phyloP scores from a whole-genome alignment of 176 grass and related monocot genomes.

The Oryza meridionalis region DNA sequence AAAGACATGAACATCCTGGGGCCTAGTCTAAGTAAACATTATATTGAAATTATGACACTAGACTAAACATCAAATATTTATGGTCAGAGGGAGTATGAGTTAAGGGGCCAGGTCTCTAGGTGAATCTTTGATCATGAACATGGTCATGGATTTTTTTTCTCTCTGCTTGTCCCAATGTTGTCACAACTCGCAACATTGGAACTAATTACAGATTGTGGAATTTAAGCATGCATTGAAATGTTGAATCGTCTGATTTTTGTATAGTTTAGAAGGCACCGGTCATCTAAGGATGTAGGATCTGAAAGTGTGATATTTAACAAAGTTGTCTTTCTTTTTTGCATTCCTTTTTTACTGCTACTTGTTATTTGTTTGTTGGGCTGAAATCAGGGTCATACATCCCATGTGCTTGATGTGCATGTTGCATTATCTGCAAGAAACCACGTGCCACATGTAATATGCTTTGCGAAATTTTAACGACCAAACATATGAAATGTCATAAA shows the following conservation, averaged over 20 bases:
- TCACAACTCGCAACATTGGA: not conserved
- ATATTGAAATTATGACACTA: not conserved
- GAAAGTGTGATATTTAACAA: not conserved
- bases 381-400: conserved; percentile 20
- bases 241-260: not conserved
- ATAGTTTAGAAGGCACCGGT: not conserved
- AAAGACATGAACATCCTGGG: not conserved
- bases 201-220: not conserved
- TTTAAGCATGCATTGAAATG: not conserved
- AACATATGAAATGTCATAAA: not conserved
- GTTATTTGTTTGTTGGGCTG: not conserved
- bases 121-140: too few species aligned
- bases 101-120: too few species aligned
- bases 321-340: not conserved
- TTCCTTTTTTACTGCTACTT: not conserved
- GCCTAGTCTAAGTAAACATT: not conserved
- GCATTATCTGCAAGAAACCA: conserved; percentile 3
- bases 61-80: too few species aligned
- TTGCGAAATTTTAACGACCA: not conserved
- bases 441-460: not conserved
- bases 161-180: too few species aligned
- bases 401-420: not conserved
- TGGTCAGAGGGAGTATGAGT: too few species aligned
- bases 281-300: not conserved
- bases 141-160: too few species aligned